A percentile compares a stretch with the other conserved stretches of the same genome.
Conservation (phyloP, 768 basidiomycete genomes). For the Phlegmacium glaucopus region DNA sequence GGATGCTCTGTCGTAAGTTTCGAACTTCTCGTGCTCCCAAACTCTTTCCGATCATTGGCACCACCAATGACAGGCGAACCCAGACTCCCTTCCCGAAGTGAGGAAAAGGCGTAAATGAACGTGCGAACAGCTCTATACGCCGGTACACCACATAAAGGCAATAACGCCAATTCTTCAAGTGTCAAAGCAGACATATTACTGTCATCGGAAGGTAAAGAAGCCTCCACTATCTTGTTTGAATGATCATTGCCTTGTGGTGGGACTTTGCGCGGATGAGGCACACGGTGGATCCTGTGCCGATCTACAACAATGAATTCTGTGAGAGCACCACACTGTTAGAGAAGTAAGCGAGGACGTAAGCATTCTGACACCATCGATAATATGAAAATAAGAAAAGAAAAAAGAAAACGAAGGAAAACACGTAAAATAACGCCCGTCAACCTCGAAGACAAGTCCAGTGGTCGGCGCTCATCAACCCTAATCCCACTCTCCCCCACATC, state of each 20-base stretch:
- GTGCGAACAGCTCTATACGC: constrained; percentile 81
- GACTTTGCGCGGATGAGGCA: constrained; percentile 54
- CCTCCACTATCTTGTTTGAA: constrained; percentile 6
- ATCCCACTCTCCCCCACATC: neutral
- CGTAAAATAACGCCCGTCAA: constrained; percentile 1
- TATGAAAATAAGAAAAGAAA: neutral
- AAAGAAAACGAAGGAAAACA: constrained; percentile 2
- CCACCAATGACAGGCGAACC: too few species aligned
- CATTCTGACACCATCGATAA: too few species aligned
- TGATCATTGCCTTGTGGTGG: constrained; percentile 18
- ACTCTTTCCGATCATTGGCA: too few species aligned
- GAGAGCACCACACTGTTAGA: constrained; percentile 73
- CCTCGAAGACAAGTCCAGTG: neutral
- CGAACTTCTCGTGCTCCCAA: neutral
- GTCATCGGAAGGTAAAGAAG: constrained; percentile 18
- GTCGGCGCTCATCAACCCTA: neutral
- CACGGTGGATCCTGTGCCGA: constrained; percentile 69
- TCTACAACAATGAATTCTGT: constrained; percentile 88
- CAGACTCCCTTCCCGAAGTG: constrained; percentile 7
- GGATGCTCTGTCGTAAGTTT: constrained; percentile 13
- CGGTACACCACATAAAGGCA: constrained; percentile 77
- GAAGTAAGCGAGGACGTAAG: constrained; percentile 14
- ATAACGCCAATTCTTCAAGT: constrained; percentile 73
- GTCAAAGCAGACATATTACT: constrained; percentile 22
- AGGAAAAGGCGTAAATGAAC: constrained; percentile 46